Conservation (phyloP, 2,329 filamentous ascomycete genomes). For the Ophiostoma himal-ulmi region DNA sequence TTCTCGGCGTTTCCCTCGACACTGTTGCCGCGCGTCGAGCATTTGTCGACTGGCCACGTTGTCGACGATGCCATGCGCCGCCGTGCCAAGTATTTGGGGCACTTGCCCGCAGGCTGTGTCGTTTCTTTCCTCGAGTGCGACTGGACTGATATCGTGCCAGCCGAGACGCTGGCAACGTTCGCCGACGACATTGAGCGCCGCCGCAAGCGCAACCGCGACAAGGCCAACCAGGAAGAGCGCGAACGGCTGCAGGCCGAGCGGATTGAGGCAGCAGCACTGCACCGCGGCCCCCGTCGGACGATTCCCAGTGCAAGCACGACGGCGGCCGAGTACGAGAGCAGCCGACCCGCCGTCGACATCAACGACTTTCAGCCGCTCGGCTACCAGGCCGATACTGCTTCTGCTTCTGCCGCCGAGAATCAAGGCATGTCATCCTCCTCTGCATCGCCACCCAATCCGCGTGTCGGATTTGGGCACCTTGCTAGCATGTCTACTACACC, state of each 20-base stretch:
- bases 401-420: conserved; percentile 30
- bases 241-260: conserved; percentile 77
- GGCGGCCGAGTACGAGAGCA: conserved; percentile 9
- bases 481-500: conserved; percentile 79
- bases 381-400: conserved; percentile 26
- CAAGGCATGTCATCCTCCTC: conserved; percentile 11
- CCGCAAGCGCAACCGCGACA: conserved; percentile 72
- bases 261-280: conserved; percentile 60
- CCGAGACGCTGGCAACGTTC: conserved; percentile 70
- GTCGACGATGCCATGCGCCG: conserved; percentile 80
- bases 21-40: conserved; percentile 79
- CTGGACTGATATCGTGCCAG: conserved; percentile 82
- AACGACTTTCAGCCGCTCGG: conserved; percentile 63
- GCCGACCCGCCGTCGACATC: conserved; percentile 37
- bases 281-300: conserved; percentile 14
- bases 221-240: conserved; percentile 79
- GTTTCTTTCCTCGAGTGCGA: conserved; percentile 90
- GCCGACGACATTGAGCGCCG: conserved; percentile 68
- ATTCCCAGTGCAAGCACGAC: not conserved
- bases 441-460: conserved; percentile 47
- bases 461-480: conserved; percentile 60
- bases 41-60: conserved; percentile 80
- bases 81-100: conserved; percentile 77
- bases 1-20: conserved; percentile 80
- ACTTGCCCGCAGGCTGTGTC: conserved; percentile 84